These are phyloP conservation scores for Chenopodium suecicum DNA, from an alignment of 148 eudicot species.

Conservation along the genomic window DNA sequence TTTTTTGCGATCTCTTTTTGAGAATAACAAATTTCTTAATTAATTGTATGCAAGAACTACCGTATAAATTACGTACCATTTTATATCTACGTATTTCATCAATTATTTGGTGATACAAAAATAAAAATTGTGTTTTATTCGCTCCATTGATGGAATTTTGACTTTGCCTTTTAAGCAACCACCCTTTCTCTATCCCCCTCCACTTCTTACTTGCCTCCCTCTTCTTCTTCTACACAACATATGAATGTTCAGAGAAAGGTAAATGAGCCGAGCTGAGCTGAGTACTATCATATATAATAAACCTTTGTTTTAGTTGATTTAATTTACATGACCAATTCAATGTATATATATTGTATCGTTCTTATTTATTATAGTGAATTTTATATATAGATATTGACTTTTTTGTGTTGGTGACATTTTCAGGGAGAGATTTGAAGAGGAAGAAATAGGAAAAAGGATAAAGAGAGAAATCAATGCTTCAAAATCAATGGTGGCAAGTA, in stretches of 20 bases:
- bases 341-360: too few species aligned
- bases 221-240: slow-evolving; percentile 23
- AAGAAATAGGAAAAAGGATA: slow-evolving; percentile 71
- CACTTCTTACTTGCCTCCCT: slow-evolving; percentile 9
- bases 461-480: slow-evolving; percentile 61
- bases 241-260: slow-evolving; percentile 78
- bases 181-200: slow-evolving; percentile 37
- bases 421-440: slow-evolving; percentile 45
- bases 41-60: background rate
- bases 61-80: slow-evolving; percentile 2
- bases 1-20: background rate
- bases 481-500: slow-evolving; percentile 11
- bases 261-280: background rate
- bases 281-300: too few species aligned
- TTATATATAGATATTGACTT: background rate
- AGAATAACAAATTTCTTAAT: background rate
- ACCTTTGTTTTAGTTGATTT: background rate
- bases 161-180: slow-evolving; percentile 15
- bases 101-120: too few species aligned
- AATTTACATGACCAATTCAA: background rate
- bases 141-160: slow-evolving; percentile 21
- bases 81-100: background rate
- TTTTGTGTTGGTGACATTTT: background rate
- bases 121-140: background rate
- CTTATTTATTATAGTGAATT: background rate